Evolutionary conservation across 768 basidiomycete genomes (phyloP).

Genomic region (Tephrocybe sp.): DNA sequence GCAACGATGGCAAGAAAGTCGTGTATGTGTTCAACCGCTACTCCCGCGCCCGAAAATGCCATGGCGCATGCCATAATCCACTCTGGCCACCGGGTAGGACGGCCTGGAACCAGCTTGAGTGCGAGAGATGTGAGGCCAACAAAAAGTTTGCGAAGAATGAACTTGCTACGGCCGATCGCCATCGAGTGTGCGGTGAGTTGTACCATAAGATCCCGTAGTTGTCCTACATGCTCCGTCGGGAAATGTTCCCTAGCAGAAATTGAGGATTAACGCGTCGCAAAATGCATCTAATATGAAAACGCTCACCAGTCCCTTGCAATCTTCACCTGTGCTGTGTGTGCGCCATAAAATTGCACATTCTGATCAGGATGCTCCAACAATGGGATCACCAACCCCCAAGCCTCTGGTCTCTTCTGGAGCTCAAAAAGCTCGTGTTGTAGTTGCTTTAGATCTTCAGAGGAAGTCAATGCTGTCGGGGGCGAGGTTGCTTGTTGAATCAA

Average conservation of each 20-base stretch:
- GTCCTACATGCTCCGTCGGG: slow-evolving; percentile 55
- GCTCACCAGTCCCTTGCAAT: slow-evolving; percentile 88
- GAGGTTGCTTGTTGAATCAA: slow-evolving; percentile 69
- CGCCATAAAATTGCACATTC: slow-evolving; percentile 93
- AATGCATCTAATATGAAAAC: background rate
- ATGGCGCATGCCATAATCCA: slow-evolving; percentile 72
- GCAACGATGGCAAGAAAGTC: slow-evolving; percentile 83
- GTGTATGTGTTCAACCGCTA: slow-evolving; percentile 56
- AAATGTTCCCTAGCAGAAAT: slow-evolving; percentile 55
- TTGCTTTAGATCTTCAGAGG: slow-evolving; percentile 57
- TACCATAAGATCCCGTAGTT: slow-evolving; percentile 65
- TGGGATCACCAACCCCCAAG: slow-evolving; percentile 83
- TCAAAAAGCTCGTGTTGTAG: slow-evolving; percentile 74
- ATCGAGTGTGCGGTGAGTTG: slow-evolving; percentile 68
- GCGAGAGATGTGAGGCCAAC: slow-evolving; percentile 81
- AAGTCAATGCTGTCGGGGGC: slow-evolving; percentile 41
- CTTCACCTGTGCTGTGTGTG: slow-evolving; percentile 92
- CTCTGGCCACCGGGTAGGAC: slow-evolving; percentile 63
- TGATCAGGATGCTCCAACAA: slow-evolving; percentile 68
- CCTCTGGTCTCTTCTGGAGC: slow-evolving; percentile 71
- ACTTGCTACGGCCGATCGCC: slow-evolving; percentile 52
- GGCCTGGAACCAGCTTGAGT: slow-evolving; percentile 61
- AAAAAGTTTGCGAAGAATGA: slow-evolving; percentile 84
- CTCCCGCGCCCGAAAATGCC: slow-evolving; percentile 57
- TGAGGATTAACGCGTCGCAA: background rate